Conservation (phyloP, 2,329 filamentous ascomycete species). For the Aspergillus quadricinctus region DNA sequence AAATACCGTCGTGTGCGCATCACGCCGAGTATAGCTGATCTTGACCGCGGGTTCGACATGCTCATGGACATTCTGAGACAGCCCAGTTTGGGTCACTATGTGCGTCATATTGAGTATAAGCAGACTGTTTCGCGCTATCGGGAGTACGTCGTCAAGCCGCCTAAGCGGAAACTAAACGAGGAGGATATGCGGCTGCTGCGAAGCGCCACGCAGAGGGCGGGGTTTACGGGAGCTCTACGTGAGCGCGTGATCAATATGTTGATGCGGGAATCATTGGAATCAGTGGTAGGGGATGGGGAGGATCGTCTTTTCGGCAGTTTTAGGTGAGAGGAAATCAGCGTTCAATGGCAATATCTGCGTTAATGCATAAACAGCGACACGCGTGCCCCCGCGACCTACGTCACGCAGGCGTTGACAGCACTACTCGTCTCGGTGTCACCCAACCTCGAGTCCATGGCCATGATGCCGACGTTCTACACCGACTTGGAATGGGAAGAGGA, state of each 20-base stretch:
- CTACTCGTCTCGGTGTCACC: slow-evolving; percentile 20
- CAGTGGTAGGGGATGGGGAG: too few relatives aligned
- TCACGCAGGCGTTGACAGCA: slow-evolving; percentile 16
- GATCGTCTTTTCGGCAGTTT: too few relatives aligned
- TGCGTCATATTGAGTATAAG: slow-evolving; percentile 13
- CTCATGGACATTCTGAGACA: slow-evolving; percentile 16
- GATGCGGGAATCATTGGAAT: slow-evolving; percentile 5
- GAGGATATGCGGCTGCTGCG: slow-evolving; percentile 1
- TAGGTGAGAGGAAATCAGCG: too few relatives aligned
- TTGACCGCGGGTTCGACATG: slow-evolving; percentile 13
- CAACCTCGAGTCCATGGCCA: slow-evolving; percentile 10
- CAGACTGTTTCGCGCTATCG: too few relatives aligned
- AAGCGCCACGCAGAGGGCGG: slow-evolving; percentile 9
- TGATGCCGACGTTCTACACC: background rate
- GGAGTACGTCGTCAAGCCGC: too few relatives aligned
- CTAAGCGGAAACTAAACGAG: too few relatives aligned
- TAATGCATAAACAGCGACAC: background rate
- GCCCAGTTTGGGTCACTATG: slow-evolving; percentile 15
- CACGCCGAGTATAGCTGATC: background rate
- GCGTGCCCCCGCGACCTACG: background rate
- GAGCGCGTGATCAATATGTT: slow-evolving; percentile 16
- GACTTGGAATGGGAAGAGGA: too few relatives aligned
- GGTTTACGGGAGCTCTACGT: slow-evolving; percentile 6
- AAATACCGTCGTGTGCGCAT: slow-evolving; percentile 9
- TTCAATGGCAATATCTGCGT: background rate